Percentiles rank a stretch among this genome's conserved stretches.
Conservation (phyloP, 106 monocot species). For the Dendrobium chrysotoxum region DNA sequence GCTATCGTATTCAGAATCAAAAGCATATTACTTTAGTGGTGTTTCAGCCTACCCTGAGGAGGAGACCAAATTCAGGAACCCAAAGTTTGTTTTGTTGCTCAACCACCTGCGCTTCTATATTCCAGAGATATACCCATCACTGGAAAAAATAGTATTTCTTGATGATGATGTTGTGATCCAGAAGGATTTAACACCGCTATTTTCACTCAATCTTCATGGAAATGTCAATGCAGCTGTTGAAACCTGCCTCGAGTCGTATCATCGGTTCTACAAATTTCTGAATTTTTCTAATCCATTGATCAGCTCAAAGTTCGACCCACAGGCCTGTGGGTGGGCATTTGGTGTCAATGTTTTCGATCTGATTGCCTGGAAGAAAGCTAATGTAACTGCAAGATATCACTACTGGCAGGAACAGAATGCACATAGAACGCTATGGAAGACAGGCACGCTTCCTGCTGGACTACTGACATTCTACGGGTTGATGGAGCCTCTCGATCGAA, state of each 20-base stretch:
- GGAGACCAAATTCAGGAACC: constrained; percentile 19
- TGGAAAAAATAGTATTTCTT: constrained; percentile 42
- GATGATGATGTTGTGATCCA: constrained; percentile 64
- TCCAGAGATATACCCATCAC: constrained; percentile 40
- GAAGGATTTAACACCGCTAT: constrained; percentile 39
- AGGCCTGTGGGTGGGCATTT: constrained; percentile 56
- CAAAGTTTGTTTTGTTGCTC: constrained; percentile 28
- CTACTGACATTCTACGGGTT: constrained; percentile 45
- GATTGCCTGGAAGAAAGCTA: constrained; percentile 43
- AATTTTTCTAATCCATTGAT: constrained; percentile 40
- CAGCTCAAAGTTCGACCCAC: constrained; percentile 47
- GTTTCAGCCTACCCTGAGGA: constrained; percentile 8
- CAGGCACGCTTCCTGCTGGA: constrained; percentile 40
- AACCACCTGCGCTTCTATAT: constrained; percentile 51
- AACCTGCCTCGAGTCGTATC: constrained; percentile 46
- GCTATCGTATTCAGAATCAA: constrained; percentile 14
- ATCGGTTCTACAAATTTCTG: constrained; percentile 46
- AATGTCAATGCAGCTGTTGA: constrained; percentile 57
- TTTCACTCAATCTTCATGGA: constrained; percentile 40
- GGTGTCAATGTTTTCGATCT: constrained; percentile 53
- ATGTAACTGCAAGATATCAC: constrained; percentile 33
- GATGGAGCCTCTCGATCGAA: constrained; percentile 43
- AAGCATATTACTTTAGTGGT: constrained; percentile 13
- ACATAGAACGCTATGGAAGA: constrained; percentile 33
- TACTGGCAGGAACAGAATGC: constrained; percentile 49